Conservation (phyloP, 2,329 filamentous ascomycete genomes). For the Curvularia verruculosa region DNA sequence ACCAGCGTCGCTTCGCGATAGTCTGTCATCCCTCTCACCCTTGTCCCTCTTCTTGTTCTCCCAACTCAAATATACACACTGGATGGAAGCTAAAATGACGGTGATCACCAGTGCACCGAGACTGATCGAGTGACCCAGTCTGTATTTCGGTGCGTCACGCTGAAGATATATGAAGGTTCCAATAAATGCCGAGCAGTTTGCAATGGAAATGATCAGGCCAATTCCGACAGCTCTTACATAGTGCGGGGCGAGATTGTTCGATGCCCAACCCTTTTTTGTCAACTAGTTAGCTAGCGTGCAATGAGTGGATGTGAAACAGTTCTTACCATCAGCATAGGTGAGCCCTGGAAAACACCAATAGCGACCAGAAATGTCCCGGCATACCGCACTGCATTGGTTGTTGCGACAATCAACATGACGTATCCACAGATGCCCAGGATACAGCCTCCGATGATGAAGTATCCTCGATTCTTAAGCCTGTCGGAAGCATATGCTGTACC, state of each 20-base stretch:
- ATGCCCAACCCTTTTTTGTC: slow-evolving; percentile 45
- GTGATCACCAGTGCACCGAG: slow-evolving; percentile 34
- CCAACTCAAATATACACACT: slow-evolving; percentile 36
- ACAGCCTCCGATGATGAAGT: slow-evolving; percentile 60
- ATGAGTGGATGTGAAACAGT: no score
- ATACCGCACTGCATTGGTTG: slow-evolving; percentile 46
- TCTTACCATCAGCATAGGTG: slow-evolving; percentile 44
- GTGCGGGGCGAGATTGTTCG: slow-evolving; percentile 58
- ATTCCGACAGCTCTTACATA: slow-evolving; percentile 62
- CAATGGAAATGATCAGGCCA: slow-evolving; percentile 56
- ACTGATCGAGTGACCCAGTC: slow-evolving; percentile 32
- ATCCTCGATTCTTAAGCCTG: slow-evolving; percentile 43
- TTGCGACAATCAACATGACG: slow-evolving; percentile 58
- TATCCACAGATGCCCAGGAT: slow-evolving; percentile 55
- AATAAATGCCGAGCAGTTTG: slow-evolving; percentile 59
- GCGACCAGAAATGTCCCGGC: slow-evolving; percentile 51
- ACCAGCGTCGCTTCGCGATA: slow-evolving; percentile 31
- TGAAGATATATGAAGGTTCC: slow-evolving; percentile 59
- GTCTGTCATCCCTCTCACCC: slow-evolving; percentile 30
- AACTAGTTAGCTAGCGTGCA: slow-evolving; percentile 10
- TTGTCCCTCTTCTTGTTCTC: slow-evolving; percentile 35
- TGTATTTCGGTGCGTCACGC: slow-evolving; percentile 47
- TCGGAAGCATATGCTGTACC: slow-evolving; percentile 56
- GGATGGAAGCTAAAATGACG: slow-evolving; percentile 24
- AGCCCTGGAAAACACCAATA: slow-evolving; percentile 51